phyloP scores from a whole-genome alignment of 495 filamentous ascomycete species.

The Trichocladium uniseriatum region DNA sequence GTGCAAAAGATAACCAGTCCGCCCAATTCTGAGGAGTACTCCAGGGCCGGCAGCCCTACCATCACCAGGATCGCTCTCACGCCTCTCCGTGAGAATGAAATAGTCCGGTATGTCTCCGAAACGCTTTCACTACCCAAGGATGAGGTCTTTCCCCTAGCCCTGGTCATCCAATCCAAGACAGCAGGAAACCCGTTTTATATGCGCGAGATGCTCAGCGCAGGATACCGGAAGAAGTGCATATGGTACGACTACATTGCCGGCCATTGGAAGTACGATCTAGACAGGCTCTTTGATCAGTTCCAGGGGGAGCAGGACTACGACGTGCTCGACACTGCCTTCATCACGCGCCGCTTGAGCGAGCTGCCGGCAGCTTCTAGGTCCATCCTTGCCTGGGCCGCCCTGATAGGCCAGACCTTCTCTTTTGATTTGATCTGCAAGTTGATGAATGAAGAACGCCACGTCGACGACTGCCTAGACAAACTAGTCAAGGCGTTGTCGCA shows the following conservation, averaged over 20 bases:
- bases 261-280: conserved; percentile 74
- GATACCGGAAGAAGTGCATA: conserved; percentile 74
- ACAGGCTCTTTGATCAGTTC: conserved; percentile 74
- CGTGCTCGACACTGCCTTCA: conserved; percentile 70
- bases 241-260: conserved; percentile 79
- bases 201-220: conserved; percentile 80
- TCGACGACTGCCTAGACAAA: conserved; percentile 29
- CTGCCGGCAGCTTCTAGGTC: conserved; percentile 58
- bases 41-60: conserved; percentile 34
- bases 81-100: conserved; percentile 64
- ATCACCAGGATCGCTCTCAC: conserved; percentile 56
- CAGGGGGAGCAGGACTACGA: conserved; percentile 65
- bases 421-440: conserved; percentile 72
- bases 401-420: conserved; percentile 70
- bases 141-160: conserved; percentile 53
- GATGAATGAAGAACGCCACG: conserved; percentile 55
- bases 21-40: conserved; percentile 38
- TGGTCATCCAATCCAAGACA: conserved; percentile 74
- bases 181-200: conserved; percentile 81
- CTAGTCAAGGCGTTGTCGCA: background rate
- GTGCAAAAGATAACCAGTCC: conserved; percentile 40
- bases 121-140: conserved; percentile 56
- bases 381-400: conserved; percentile 79
- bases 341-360: conserved; percentile 65
- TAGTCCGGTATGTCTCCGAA: conserved; percentile 64